These are phyloP conservation scores for Epichloe glyceriae DNA, from an alignment of 2,329 filamentous ascomycete genomes.

Conservation along the genomic window DNA sequence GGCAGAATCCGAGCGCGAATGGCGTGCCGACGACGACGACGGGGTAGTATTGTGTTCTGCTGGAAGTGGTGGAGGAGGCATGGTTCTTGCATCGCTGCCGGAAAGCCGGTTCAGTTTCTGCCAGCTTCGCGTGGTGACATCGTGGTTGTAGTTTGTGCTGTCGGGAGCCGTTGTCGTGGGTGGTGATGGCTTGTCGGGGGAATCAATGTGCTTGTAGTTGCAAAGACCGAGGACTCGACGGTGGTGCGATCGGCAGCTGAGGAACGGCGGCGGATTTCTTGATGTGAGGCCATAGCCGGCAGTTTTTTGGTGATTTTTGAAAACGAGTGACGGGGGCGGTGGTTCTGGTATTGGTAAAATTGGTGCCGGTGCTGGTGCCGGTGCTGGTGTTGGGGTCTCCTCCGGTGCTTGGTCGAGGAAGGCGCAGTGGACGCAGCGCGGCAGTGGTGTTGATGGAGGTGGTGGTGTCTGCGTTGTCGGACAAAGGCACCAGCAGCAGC, in stretches of 20 bases:
- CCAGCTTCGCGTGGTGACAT: not conserved
- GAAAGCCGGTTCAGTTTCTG: not conserved
- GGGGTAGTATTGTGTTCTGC: slow-evolving; percentile 24
- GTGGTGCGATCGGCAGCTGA: slow-evolving; percentile 25
- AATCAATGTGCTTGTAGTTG: slow-evolving; percentile 12
- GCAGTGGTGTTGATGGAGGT: not conserved
- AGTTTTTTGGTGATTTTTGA: slow-evolving; percentile 14
- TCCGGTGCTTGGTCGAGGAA: slow-evolving; percentile 24
- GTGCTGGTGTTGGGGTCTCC: slow-evolving; percentile 6
- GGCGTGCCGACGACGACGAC: slow-evolving; percentile 28
- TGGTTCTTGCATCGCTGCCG: slow-evolving; percentile 10
- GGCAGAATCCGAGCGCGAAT: slow-evolving; percentile 38
- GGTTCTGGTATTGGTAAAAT: slow-evolving; percentile 5
- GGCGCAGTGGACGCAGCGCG: slow-evolving; percentile 22
- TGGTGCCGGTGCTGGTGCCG: slow-evolving; percentile 13
- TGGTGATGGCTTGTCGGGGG: slow-evolving; percentile 8
- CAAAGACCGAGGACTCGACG: slow-evolving; percentile 12
- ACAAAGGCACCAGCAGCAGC: slow-evolving; percentile 26
- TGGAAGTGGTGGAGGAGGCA: slow-evolving; percentile 25
- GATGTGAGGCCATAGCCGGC: slow-evolving; percentile 22
- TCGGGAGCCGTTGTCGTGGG: slow-evolving; percentile 4
- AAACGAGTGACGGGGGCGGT: slow-evolving; percentile 4
- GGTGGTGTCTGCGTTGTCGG: slow-evolving; percentile 22
- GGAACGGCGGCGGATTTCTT: slow-evolving; percentile 27
- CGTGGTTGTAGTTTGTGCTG: not conserved